These are phyloP conservation scores for Puccinia polysora DNA, from an alignment of 1,284 basidiomycete species.

Conservation along the genomic window DNA sequence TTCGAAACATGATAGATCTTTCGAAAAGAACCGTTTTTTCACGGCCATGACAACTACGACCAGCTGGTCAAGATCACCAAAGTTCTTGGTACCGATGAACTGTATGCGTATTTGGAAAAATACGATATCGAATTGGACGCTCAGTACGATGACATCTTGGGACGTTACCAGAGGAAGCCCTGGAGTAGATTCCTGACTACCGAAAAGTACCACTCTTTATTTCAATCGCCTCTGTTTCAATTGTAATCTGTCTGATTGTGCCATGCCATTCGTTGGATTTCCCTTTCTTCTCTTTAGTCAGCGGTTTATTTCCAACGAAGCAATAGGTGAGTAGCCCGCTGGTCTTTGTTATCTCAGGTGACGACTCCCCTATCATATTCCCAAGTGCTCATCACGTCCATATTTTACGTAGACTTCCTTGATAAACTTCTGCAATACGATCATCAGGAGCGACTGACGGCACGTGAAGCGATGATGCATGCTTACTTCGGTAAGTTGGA, in stretches of 20 bases:
- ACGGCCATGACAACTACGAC: constrained; percentile 98
- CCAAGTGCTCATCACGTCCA: background rate
- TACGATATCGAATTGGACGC: constrained; percentile 70
- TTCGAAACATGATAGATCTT: constrained; percentile 85
- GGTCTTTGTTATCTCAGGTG: constrained; percentile 49
- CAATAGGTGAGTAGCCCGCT: constrained; percentile 50
- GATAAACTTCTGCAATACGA: constrained; percentile 95
- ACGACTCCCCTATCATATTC: background rate
- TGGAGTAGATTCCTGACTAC: constrained; percentile 53
- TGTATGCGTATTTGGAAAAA: constrained; percentile 83
- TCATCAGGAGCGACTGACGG: constrained; percentile 92
- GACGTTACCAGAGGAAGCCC: constrained; percentile 51
- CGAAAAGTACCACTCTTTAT: constrained; percentile 37
- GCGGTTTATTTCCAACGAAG: constrained; percentile 53
- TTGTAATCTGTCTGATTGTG: background rate
- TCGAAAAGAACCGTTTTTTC: constrained; percentile 98
- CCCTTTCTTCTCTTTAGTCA: constrained; percentile 48
- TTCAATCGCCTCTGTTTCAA: background rate
- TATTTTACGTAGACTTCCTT: constrained; percentile 70
- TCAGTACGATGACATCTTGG: constrained; percentile 53
- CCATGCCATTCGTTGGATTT: background rate
- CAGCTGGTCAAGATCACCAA: constrained; percentile 98
- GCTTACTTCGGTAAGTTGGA: constrained; percentile 66
- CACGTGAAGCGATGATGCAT: constrained; percentile 80
- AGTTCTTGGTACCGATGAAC: constrained; percentile 91